phyloP scores from a whole-genome alignment of 108 stramenopile genomes.

The Fragilaria crotonensis region DNA sequence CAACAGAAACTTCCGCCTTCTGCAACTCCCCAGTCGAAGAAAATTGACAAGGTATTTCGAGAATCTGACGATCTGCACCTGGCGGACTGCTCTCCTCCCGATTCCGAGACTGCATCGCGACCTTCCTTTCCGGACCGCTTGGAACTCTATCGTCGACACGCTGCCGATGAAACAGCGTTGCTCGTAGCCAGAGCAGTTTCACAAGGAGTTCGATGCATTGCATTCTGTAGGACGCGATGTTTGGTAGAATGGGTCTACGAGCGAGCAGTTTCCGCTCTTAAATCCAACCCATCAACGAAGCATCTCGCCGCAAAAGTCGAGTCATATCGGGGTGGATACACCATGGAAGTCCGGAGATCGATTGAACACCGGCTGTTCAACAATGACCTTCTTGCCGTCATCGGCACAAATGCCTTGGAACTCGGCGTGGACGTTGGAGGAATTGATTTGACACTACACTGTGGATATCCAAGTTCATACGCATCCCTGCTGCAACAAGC shows the following conservation, averaged over 20 bases:
- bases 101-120: neutral
- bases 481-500: constrained; percentile 85
- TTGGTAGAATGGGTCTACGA: constrained; percentile 93
- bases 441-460: constrained; percentile 88
- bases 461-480: constrained; percentile 77
- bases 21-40: neutral
- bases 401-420: constrained; percentile 90
- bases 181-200: constrained; percentile 77
- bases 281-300: constrained; percentile 28
- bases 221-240: constrained; percentile 89
- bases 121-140: neutral
- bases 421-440: constrained; percentile 95
- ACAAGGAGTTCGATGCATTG: constrained; percentile 76
- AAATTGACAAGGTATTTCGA: neutral
- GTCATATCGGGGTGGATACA: constrained; percentile 95
- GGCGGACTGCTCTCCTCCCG: too few relatives aligned
- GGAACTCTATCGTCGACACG: constrained; percentile 43
- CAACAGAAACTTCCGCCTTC: too few relatives aligned
- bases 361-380: constrained; percentile 91
- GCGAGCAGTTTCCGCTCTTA: constrained; percentile 35
- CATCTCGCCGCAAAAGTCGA: constrained; percentile 58
- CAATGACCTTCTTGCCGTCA: constrained; percentile 79
- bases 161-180: constrained; percentile 90
- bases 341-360: constrained; percentile 60
- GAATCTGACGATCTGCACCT: neutral